These are phyloP conservation scores for Cystobasidium tubakii DNA, from an alignment of 768 basidiomycete genomes.

Conservation along the genomic window DNA sequence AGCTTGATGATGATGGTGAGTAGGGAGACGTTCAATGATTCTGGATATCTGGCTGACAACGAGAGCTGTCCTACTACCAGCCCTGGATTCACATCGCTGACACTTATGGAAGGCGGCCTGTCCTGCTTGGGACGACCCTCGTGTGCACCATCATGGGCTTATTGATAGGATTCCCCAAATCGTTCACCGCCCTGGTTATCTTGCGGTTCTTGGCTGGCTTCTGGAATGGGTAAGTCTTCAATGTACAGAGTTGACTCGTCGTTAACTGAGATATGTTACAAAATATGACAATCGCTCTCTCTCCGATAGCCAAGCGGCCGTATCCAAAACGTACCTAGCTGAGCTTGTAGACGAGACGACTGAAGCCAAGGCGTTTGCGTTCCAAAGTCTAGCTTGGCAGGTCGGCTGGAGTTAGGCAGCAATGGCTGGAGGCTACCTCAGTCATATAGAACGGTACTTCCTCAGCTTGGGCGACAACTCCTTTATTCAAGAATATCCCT, in stretches of 20 bases:
- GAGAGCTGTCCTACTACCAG: not conserved
- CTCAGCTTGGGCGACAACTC: not conserved
- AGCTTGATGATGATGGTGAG: not conserved
- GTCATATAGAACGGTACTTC: conserved; percentile 5
- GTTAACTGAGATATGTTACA: too few species aligned
- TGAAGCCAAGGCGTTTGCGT: conserved; percentile 14
- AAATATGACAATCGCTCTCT: too few species aligned
- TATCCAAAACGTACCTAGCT: conserved; percentile 21
- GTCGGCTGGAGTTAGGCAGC: conserved; percentile 11
- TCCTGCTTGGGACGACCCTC: conserved; percentile 1
- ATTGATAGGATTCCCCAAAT: conserved; percentile 2
- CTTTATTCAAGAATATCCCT: conserved; percentile 11
- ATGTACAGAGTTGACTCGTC: too few species aligned
- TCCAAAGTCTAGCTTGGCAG: conserved; percentile 28
- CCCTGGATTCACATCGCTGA: conserved; percentile 15
- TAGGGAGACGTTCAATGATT: too few species aligned
- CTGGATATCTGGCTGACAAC: too few species aligned
- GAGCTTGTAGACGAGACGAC: conserved; percentile 20
- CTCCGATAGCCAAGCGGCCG: conserved; percentile 12
- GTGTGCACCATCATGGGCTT: not conserved
- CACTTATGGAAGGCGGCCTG: conserved; percentile 7
- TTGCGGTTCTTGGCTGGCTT: conserved; percentile 12
- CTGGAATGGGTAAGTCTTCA: conserved; percentile 10
- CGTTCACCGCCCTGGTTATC: not conserved
- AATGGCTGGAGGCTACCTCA: conserved; percentile 17